Evolutionary conservation across 345 rosid species (phyloP).

Genomic region (Raphanus sativus): DNA sequence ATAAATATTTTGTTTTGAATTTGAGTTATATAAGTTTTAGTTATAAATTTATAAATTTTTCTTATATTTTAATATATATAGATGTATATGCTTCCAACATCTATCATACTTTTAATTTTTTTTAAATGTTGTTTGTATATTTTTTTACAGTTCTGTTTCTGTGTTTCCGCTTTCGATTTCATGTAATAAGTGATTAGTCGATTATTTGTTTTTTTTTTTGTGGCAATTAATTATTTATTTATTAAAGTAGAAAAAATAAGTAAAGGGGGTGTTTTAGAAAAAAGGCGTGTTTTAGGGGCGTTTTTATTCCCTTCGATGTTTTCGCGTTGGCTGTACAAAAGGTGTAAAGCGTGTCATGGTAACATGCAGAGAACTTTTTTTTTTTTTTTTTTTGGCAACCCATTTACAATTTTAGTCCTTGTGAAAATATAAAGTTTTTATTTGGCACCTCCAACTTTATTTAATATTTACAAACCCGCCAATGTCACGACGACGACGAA

Average conservation of each 20-base stretch:
- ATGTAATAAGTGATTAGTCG: background rate
- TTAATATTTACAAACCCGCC: background rate
- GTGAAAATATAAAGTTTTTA: background rate
- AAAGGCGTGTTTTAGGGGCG: background rate
- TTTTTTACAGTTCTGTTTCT: too few species aligned
- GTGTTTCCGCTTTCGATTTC: too few species aligned
- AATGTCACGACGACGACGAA: background rate
- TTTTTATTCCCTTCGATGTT: background rate
- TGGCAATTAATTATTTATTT: background rate
- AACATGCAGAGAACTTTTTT: background rate
- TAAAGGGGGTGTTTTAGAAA: background rate
- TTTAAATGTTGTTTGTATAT: too few species aligned
- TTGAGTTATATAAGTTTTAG: too few species aligned
- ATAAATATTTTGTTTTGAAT: too few species aligned
- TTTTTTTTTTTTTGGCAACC: too few species aligned
- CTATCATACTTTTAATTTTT: too few species aligned
- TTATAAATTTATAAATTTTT: too few species aligned
- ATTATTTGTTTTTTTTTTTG: background rate
- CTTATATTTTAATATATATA: too few species aligned
- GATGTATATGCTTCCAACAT: too few species aligned
- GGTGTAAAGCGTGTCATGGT: background rate
- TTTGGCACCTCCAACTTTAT: background rate
- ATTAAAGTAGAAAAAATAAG: background rate
- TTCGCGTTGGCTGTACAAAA: background rate
- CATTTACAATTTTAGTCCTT: constrained; percentile 14